phyloP scores from a whole-genome alignment of 768 basidiomycete species.

The Mycena galopus region DNA sequence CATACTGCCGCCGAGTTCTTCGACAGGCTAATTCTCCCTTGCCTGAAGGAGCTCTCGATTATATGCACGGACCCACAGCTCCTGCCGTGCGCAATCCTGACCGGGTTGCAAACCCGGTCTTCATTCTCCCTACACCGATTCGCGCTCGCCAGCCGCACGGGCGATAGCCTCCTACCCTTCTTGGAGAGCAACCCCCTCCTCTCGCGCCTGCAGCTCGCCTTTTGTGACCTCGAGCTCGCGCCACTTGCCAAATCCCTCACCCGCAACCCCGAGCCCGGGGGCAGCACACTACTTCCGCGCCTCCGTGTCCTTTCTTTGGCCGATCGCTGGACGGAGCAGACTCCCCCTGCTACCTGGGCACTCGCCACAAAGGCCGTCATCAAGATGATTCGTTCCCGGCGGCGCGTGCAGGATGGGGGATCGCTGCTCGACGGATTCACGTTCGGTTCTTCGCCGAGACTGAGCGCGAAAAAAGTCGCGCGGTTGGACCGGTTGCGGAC shows the following conservation, averaged over 20 bases:
- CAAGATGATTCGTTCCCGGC: constrained; percentile 27
- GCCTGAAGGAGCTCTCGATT: constrained; percentile 26
- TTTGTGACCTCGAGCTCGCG: constrained; percentile 15
- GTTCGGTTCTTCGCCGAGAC: constrained; percentile 17
- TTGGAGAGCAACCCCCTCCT: constrained; percentile 24
- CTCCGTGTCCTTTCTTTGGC: constrained; percentile 11
- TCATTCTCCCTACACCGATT: constrained; percentile 22
- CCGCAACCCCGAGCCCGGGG: not conserved
- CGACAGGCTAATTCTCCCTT: constrained; percentile 26
- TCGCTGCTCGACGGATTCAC: not conserved
- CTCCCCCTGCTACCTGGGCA: constrained; percentile 3
- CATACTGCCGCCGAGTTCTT: constrained; percentile 19
- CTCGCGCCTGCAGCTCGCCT: constrained; percentile 14
- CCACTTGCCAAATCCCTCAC: constrained; percentile 9
- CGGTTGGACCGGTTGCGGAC: not conserved
- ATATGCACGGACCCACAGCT: not conserved
- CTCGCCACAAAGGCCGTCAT: constrained; percentile 22
- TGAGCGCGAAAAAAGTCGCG: constrained; percentile 20
- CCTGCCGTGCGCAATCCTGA: constrained; percentile 16
- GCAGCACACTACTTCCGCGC: not conserved
- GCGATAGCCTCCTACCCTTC: constrained; percentile 19
- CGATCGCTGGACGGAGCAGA: constrained; percentile 29
- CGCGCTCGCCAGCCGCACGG: constrained; percentile 2
- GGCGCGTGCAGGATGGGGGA: not conserved
- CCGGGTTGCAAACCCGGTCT: constrained; percentile 27